A percentile compares a stretch with the other conserved stretches of the same genome.
phyloP scores from a whole-genome alignment of 1,284 basidiomycete genomes.

The Wallemia hederae region DNA sequence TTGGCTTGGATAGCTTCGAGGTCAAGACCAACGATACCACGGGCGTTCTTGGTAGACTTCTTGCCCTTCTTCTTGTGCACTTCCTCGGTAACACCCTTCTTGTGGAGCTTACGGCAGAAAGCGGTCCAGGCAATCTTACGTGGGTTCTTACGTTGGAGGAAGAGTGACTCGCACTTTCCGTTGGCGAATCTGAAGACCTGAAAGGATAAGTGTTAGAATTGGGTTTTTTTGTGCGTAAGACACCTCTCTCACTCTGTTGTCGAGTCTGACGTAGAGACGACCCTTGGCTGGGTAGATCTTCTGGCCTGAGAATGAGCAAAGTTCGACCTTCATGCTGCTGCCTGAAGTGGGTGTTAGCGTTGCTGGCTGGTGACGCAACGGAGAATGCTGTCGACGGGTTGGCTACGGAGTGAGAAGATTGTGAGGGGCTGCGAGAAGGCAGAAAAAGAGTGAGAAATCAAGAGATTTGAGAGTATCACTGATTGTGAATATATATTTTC shows the following conservation, averaged over 20 bases:
- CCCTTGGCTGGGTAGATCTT: constrained; percentile 92
- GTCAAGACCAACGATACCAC: constrained; percentile 92
- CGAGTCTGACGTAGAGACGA: constrained; percentile 77
- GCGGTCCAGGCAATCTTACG: constrained; percentile 98
- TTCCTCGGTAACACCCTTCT: constrained; percentile 98
- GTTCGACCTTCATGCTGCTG: constrained; percentile 62
- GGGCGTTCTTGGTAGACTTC: constrained; percentile 90
- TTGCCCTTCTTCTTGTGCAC: constrained; percentile 95
- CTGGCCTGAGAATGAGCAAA: constrained; percentile 83
- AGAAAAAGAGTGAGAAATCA: too few relatives aligned
- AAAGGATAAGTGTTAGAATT: too few relatives aligned
- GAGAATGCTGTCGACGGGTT: too few relatives aligned
- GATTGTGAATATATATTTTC: too few relatives aligned
- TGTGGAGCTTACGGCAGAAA: constrained; percentile 94
- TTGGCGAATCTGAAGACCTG: constrained; percentile 15
- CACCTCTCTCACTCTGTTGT: constrained; percentile 36
- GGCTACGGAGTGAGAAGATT: too few relatives aligned
- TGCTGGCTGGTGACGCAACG: too few relatives aligned
- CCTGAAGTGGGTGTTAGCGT: constrained; percentile 4
- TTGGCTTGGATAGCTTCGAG: constrained; percentile 65
- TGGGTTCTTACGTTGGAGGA: constrained; percentile 98
- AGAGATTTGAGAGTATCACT: too few relatives aligned
- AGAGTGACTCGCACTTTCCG: constrained; percentile 81
- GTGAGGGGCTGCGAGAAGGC: too few relatives aligned
- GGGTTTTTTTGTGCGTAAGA: neutral